Base-by-base conservation (phyloP, 768 basidiomycete genomes). In the Naematelia encephala region DNA sequence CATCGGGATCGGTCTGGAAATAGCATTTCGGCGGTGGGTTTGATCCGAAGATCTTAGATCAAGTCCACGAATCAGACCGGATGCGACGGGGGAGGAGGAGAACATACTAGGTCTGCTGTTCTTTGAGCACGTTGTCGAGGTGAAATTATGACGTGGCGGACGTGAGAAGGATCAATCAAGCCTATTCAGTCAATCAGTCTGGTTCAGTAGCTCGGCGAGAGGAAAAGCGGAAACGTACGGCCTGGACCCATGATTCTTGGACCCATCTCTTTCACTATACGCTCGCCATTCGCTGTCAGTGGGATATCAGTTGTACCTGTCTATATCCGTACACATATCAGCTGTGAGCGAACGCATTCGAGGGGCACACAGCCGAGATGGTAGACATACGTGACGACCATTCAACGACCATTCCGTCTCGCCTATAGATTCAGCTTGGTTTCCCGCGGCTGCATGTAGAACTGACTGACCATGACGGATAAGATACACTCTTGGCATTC, bases 401-500 rank as follows among this genome's bases (percentile, higher is more conserved):
- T 88, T 91, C 45, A 87, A 69, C 16, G 89, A 90, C 91, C 92
- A 97, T 75, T 93, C 92, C 1, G 93, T 97, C 80, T 96, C 88
- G 28, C 91, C 89, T 90, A 25, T 23, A 5, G n/a, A 14, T 11
- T 61, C 49, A 60, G 58, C 48, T 3, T 10, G 19, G 21, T 2
- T 47, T n/a, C 1, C 45, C 16, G 2, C 2, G 2, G 34, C 34
- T 8, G 34, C 34, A 22, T 3, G 5, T 23, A 49, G 30, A 14
- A 44, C 28, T 3, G 29, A 61, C 76, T 54, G 64, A 85, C 88
- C 90, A 74, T 92, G 90, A 60, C 90, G 83, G 66, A 91, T 81
- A 48, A 91, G 78, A 75, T 90, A 88, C 49, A 92, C 78, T 55
- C 90, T 83, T 28, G 90, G 90, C 78, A 84, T 83, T 42, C 76